Evolutionary conservation across 2,329 filamentous ascomycete species (phyloP), one percentile per base, ranked within the genome.

Genomic region (Penicillium paneum): DNA sequence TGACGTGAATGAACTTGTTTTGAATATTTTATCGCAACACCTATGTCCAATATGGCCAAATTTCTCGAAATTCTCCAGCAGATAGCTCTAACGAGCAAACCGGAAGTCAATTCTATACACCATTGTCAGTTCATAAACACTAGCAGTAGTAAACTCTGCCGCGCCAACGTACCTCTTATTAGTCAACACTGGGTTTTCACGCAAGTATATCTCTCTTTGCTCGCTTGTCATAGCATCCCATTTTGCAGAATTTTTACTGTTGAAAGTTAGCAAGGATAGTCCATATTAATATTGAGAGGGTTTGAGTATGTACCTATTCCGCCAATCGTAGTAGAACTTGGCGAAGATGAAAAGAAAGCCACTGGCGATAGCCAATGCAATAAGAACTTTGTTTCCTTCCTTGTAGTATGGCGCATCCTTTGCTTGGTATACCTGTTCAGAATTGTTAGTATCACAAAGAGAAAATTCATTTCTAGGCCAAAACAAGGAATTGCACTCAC

Each of bases 171-270:
- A 54, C 52, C 45, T 50, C 52, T 73, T 74, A 42, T 72, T 73
- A 11, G 67, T 69, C 54, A 61, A 58, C 13, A 70, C 64, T 5
- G 54, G 68, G 7, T 71, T 71, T 21, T 62, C 67, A 13, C 44
- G 45, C 15, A 74, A 50, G 45, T 74, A 72, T 13, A 61, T 35
- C 8, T 65, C 50, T 38, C 64, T 58, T 54, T 72, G 60, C n/a
- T 67, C 64, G 11, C 55, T 56, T 0, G 58, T 68, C 70, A 73
- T 70, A 1, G 62, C 60, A 38, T 71, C 56, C 70, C 71, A 74
- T 50, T 59, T 65, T 60, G 76, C 74, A 15, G 78, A 67, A 19
- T 79, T 76, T 60, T 81, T 81, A 54, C 82, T 79, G 63, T 81
- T 6, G 41, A n/a, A 8, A 59, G n/a, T 56, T 39, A 43, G 31